Conservation (phyloP, 2,329 filamentous ascomycete genomes). For the Chalara sp. region DNA sequence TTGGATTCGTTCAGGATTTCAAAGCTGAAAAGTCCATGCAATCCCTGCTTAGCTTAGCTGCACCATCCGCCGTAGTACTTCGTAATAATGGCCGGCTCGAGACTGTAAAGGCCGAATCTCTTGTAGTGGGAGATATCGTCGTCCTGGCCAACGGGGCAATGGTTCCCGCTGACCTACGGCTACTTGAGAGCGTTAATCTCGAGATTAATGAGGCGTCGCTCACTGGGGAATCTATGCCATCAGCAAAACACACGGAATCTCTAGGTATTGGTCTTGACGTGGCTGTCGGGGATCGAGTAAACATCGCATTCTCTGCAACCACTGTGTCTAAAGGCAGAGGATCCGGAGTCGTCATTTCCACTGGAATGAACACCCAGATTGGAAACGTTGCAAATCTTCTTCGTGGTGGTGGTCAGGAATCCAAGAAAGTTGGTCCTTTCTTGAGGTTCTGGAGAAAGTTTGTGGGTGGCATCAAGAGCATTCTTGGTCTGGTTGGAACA, state of each 20-base stretch:
- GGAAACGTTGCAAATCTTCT: constrained; percentile 69
- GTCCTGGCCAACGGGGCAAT: constrained; percentile 58
- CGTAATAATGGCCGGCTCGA: constrained; percentile 41
- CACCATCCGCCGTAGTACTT: constrained; percentile 35
- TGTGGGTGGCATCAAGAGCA: constrained; percentile 36
- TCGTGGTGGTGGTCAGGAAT: constrained; percentile 44
- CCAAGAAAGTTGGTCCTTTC: constrained; percentile 41
- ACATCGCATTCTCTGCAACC: constrained; percentile 65
- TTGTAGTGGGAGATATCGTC: constrained; percentile 63
- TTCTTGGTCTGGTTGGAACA: constrained; percentile 67
- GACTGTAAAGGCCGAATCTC: constrained; percentile 45
- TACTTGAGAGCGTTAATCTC: constrained; percentile 63
- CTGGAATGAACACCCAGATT: constrained; percentile 70
- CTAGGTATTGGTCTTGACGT: constrained; percentile 40
- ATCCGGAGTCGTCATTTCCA: constrained; percentile 60
- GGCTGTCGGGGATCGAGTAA: constrained; percentile 62
- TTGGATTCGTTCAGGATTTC: constrained; percentile 56
- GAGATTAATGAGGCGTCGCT: constrained; percentile 70
- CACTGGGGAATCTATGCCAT: constrained; percentile 66
- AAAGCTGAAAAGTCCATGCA: constrained; percentile 57
- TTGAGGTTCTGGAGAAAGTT: constrained; percentile 40
- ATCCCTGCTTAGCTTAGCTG: constrained; percentile 33
- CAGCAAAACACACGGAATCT: constrained; percentile 56
- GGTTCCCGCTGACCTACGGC: constrained; percentile 61
- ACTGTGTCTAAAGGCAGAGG: constrained; percentile 66